Evolutionary conservation across 352 stramenopile species (phyloP), one percentile per base, ranked within the genome.

Genomic region (Globisporangium polare): DNA sequence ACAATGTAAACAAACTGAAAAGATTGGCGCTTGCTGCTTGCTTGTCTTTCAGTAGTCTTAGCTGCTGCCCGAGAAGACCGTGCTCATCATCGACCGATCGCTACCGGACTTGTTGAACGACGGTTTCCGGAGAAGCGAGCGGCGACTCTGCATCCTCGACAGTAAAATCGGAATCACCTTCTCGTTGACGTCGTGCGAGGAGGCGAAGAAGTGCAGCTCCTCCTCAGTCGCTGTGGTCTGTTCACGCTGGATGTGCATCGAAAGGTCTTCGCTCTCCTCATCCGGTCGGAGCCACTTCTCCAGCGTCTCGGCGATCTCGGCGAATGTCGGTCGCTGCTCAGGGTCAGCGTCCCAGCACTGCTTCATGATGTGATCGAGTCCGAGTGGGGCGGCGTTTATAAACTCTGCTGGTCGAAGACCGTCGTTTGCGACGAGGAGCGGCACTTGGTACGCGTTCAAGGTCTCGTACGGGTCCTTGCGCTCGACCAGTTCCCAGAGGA

Each of bases 391-490:
- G 29, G 76, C 53, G 5, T 73, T 78, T 0, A 57, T 66, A 59
- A 91, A 88, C 2, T 77, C 67, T 10, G 62, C 57, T 0, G 83
- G 83, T 18, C 83, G 72, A 7, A 90, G 68, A 0, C 81, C 81
- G 13, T 92, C 81, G 46, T 92, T 88, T 4, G 79, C 79, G 5
- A 92, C 81, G 10, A 81, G 73, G 5, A 89, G 61, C 20, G 83
- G 83, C 26, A 93, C 83, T 56, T 91, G 83, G 53, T 89, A 89
- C n/a, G 76, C 72, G 27, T 93, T 93, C 18, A 93, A 67, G 10
- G 64, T 62, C n/a, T 83, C 75, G 63, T 90, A 92, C 10, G 83
- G 81, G 22, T 90, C 83, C 39, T 78, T 85, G 9, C 83, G 77
- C 50, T 92, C 80, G 9, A 90, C 72, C 2, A 92, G 66, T 39